These are phyloP conservation scores for Lathyrus oleraceus DNA, from an alignment of 306 rosid genomes.

Conservation along the genomic window DNA sequence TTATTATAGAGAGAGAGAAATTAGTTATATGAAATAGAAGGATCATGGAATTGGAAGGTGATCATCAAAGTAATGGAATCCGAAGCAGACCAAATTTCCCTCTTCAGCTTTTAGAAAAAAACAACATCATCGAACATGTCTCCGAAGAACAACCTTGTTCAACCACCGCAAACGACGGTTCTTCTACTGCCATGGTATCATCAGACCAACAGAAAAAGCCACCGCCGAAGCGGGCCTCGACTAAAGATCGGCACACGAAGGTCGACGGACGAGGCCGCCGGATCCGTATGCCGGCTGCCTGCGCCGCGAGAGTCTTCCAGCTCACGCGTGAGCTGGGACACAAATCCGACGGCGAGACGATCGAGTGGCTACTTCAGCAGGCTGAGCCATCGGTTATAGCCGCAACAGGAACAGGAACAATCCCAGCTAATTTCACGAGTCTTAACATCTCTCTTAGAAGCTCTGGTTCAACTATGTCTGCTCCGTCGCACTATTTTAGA, in stretches of 20 bases:
- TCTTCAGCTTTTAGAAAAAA: slow-evolving; percentile 74
- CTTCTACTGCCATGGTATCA: background rate
- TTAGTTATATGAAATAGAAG: slow-evolving; percentile 39
- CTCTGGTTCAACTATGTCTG: slow-evolving; percentile 84
- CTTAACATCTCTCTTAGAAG: slow-evolving; percentile 95
- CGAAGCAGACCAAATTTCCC: slow-evolving; percentile 87
- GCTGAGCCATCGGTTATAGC: slow-evolving; percentile 93
- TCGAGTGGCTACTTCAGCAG: slow-evolving; percentile 95
- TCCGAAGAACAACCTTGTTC: slow-evolving; percentile 45
- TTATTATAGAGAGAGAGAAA: slow-evolving; percentile 36
- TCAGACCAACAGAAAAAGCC: slow-evolving; percentile 45
- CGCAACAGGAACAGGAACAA: slow-evolving; percentile 92
- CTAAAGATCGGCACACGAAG: slow-evolving; percentile 90
- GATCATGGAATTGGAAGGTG: slow-evolving; percentile 95
- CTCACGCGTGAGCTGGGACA: slow-evolving; percentile 88
- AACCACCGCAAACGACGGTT: slow-evolving; percentile 32
- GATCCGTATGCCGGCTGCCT: slow-evolving; percentile 98
- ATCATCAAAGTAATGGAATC: slow-evolving; percentile 65
- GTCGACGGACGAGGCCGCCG: slow-evolving; percentile 97
- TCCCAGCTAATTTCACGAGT: slow-evolving; percentile 89
- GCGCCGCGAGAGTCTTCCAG: slow-evolving; percentile 95
- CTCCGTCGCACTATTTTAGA: slow-evolving; percentile 78
- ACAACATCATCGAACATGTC: slow-evolving; percentile 38
- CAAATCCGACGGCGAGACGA: slow-evolving; percentile 92
- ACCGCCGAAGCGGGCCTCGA: slow-evolving; percentile 64